A percentile compares a stretch with the other conserved stretches of the same genome.
Evolutionary conservation across 176 grass and related monocot species (phyloP).

Genomic region (Cymbopogon citratus): DNA sequence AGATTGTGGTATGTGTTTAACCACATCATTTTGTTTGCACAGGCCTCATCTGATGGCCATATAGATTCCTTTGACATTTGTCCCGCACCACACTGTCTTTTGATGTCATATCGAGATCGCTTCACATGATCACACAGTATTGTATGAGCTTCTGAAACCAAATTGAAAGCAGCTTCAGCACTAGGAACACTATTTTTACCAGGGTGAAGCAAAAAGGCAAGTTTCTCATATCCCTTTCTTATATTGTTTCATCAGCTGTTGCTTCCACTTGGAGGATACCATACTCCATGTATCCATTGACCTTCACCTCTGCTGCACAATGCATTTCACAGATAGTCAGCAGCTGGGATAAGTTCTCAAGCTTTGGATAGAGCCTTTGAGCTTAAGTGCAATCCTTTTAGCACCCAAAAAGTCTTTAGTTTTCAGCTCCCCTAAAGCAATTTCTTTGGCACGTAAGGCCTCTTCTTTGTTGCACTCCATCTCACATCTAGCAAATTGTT

Average conservation of each 20-base stretch:
- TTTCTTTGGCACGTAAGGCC: background rate
- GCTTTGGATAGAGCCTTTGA: conserved; percentile 51
- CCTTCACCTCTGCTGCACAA: conserved; percentile 36
- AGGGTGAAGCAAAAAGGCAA: conserved; percentile 56
- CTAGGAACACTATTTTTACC: conserved; percentile 59
- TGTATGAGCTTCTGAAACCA: conserved; percentile 51
- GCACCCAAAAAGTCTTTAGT: background rate
- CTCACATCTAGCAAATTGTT: background rate
- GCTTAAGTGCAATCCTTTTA: conserved; percentile 32
- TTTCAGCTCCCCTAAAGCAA: conserved; percentile 1
- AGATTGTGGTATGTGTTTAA: conserved; percentile 1
- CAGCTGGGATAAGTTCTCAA: conserved; percentile 53
- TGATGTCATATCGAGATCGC: conserved; percentile 46
- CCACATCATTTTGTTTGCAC: conserved; percentile 19
- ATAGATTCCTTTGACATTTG: background rate
- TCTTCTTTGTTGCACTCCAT: conserved; percentile 7
- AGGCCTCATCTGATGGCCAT: background rate
- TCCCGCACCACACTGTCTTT: background rate
- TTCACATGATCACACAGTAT: conserved; percentile 46
- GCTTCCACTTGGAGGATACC: conserved; percentile 50
- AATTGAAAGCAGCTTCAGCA: conserved; percentile 62
- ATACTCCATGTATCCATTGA: conserved; percentile 49
- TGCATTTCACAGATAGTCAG: conserved; percentile 61
- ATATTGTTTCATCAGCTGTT: conserved; percentile 42
- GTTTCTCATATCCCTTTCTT: conserved; percentile 55